A percentile compares a stretch with the other conserved stretches of the same genome.
These are phyloP conservation scores for Zygosaccharomyces gambellarensis DNA, from an alignment of 805 yeast genomes.

Conservation along the genomic window DNA sequence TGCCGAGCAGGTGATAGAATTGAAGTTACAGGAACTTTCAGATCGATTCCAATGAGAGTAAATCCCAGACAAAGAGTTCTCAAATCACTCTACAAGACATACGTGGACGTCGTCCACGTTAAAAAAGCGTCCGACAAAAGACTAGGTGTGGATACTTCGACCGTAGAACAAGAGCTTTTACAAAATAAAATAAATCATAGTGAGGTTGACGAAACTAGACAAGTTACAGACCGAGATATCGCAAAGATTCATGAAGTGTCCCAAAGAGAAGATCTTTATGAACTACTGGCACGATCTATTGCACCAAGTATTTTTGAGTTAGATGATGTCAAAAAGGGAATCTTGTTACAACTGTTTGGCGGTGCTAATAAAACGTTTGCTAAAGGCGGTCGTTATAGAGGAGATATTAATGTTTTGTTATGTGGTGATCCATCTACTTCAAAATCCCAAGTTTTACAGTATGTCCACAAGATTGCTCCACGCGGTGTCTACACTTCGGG, in stretches of 20 bases:
- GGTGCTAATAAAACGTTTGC: slow-evolving; percentile 86
- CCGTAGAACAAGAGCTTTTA: slow-evolving; percentile 41
- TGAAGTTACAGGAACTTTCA: slow-evolving; percentile 91
- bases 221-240: slow-evolving; percentile 64
- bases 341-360: slow-evolving; percentile 86
- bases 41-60: slow-evolving; percentile 86
- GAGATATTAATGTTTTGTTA: slow-evolving; percentile 83
- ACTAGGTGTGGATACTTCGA: slow-evolving; percentile 72
- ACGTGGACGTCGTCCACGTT: slow-evolving; percentile 89
- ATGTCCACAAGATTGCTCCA: slow-evolving; percentile 96
- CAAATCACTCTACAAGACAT: slow-evolving; percentile 83
- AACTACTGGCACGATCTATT: slow-evolving; percentile 77
- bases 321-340: slow-evolving; percentile 96
- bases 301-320: slow-evolving; percentile 97
- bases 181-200: slow-evolving; percentile 50
- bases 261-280: slow-evolving; percentile 73
- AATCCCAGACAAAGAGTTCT: slow-evolving; percentile 80
- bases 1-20: slow-evolving; percentile 96
- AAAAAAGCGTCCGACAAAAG: slow-evolving; percentile 79
- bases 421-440: slow-evolving; percentile 99
- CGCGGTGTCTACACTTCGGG: slow-evolving; percentile 98
- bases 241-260: slow-evolving; percentile 57
- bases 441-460: slow-evolving; percentile 88
- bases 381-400: slow-evolving; percentile 93
- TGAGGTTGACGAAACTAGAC: slow-evolving; percentile 71